Evolutionary conservation across 768 basidiomycete genomes (phyloP).

Genomic region (Neoboletus magnificus): DNA sequence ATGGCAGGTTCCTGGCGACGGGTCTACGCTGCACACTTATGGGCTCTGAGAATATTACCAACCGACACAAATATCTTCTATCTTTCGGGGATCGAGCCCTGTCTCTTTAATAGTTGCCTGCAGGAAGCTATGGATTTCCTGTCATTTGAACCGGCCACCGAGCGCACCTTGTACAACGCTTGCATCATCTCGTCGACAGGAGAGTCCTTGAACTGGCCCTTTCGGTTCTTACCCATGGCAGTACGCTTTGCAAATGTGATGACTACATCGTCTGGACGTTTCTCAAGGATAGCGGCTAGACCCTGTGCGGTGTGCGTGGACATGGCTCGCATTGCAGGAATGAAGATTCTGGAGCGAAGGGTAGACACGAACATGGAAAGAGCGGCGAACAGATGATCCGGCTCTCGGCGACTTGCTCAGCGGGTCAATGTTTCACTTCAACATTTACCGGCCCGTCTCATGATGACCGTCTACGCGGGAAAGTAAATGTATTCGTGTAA

Average conservation of each 20-base stretch:
- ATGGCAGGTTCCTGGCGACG: slow-evolving; percentile 67
- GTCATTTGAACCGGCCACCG: not conserved
- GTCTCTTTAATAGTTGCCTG: slow-evolving; percentile 68
- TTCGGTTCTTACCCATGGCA: slow-evolving; percentile 84
- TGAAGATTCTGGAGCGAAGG: slow-evolving; percentile 11
- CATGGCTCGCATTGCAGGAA: slow-evolving; percentile 22
- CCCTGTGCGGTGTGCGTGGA: slow-evolving; percentile 40
- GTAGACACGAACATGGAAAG: slow-evolving; percentile 17
- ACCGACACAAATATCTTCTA: slow-evolving; percentile 87
- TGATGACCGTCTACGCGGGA: not conserved
- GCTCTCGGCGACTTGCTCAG: not conserved
- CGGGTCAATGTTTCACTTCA: not conserved
- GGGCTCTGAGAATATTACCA: slow-evolving; percentile 16
- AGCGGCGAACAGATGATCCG: slow-evolving; percentile 3
- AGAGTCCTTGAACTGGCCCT: slow-evolving; percentile 88
- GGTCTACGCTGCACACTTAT: not conserved
- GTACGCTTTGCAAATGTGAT: slow-evolving; percentile 88
- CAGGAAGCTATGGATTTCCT: not conserved
- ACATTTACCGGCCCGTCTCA: not conserved
- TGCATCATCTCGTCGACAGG: slow-evolving; percentile 85
- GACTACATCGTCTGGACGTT: slow-evolving; percentile 81
- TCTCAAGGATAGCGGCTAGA: slow-evolving; percentile 55
- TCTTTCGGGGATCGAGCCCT: slow-evolving; percentile 61
- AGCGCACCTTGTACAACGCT: slow-evolving; percentile 70
- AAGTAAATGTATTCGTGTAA: not conserved